phyloP scores from a whole-genome alignment of 2,329 filamentous ascomycete genomes.

The Onygenales sp. region DNA sequence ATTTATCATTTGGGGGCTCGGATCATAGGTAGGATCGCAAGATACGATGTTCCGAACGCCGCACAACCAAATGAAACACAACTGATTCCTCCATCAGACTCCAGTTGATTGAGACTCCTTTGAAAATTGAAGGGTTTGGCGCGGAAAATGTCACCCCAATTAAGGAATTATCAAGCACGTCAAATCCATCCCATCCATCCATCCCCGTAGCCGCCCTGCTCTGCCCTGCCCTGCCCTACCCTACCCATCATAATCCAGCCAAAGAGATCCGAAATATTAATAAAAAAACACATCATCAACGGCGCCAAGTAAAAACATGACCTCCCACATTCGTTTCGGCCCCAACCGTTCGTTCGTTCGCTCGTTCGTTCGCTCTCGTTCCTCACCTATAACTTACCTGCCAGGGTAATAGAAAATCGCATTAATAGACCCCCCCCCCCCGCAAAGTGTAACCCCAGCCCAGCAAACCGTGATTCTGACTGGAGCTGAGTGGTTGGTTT shows the following conservation, averaged over 20 bases:
- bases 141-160: no score
- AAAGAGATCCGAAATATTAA: not conserved
- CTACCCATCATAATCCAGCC: not conserved
- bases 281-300: not conserved
- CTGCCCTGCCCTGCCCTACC: no score
- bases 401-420: not conserved
- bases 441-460: not conserved
- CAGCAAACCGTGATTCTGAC: not conserved
- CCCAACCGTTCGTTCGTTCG: not conserved
- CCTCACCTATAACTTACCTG: no score
- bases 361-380: not conserved
- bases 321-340: not conserved
- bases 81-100: no score
- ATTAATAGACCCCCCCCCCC: not conserved
- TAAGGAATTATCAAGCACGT: no score
- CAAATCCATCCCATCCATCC: not conserved
- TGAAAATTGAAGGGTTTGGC: no score
- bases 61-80: constrained; percentile 4
- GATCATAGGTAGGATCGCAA: constrained; percentile 12
- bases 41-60: constrained; percentile 10
- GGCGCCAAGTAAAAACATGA: not conserved
- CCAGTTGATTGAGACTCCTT: no score
- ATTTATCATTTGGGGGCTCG: not conserved
- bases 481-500: no score
- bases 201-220: not conserved